Conservation (phyloP, 108 stramenopile species). For the Stephanodiscus minutulus region DNA sequence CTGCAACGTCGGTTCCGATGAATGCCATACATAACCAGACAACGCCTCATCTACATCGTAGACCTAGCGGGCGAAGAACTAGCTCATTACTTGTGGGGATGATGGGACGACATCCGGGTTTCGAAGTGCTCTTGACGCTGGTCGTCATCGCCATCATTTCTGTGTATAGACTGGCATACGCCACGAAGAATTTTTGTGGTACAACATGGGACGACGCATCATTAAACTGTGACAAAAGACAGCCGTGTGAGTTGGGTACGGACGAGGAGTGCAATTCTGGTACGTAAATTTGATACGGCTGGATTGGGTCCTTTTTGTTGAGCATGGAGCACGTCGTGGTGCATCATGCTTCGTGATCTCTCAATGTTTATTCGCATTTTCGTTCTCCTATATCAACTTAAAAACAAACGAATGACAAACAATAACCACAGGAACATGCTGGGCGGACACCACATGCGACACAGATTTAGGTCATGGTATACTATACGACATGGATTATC, state of each 20-base stretch:
- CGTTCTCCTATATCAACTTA: background rate
- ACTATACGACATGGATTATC: constrained; percentile 19
- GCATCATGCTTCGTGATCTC: background rate
- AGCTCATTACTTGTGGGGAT: background rate
- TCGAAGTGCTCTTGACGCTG: background rate
- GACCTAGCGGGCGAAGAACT: background rate
- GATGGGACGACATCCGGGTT: background rate
- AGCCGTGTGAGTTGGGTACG: constrained; percentile 25
- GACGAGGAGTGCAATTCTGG: constrained; percentile 36
- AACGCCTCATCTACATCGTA: no score
- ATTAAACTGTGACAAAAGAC: constrained; percentile 18
- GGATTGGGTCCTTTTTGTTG: background rate
- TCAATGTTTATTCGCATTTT: background rate
- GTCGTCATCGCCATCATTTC: background rate
- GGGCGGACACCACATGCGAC: constrained; percentile 31
- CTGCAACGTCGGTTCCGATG: no score
- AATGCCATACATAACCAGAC: no score
- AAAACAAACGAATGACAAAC: background rate
- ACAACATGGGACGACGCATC: constrained; percentile 27
- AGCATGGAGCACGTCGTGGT: background rate
- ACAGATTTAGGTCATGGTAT: constrained; percentile 27
- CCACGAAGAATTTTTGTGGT: constrained; percentile 32
- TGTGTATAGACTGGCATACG: background rate
- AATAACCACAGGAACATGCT: constrained; percentile 21
- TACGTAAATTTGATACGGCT: background rate